phyloP scores from a whole-genome alignment of 2,329 filamentous ascomycete species.

The Nemania sp. region DNA sequence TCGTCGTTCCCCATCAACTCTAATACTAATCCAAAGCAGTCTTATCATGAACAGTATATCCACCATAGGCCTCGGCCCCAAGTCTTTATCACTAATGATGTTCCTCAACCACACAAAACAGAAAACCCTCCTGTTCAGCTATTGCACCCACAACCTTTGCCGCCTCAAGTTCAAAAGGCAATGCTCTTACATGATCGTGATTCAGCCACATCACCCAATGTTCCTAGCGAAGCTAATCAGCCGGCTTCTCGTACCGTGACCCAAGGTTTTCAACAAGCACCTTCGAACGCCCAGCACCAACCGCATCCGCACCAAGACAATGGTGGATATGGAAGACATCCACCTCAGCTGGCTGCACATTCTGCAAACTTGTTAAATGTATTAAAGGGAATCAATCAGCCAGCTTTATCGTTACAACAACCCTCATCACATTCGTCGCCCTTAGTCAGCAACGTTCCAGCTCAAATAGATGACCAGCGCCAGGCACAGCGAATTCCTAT shows the following conservation, averaged over 20 bases:
- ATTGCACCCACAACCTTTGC: constrained; percentile 63
- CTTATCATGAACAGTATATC: constrained; percentile 40
- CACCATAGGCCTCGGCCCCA: constrained; percentile 46
- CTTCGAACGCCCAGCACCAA: constrained; percentile 35
- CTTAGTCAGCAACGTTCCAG: constrained; percentile 20
- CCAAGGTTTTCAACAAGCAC: constrained; percentile 42
- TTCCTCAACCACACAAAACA: constrained; percentile 47
- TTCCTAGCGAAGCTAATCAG: constrained; percentile 39
- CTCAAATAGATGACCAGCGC: constrained; percentile 30
- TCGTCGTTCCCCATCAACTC: constrained; percentile 62
- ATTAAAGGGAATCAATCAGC: constrained; percentile 54
- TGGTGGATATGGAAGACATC: constrained; percentile 28
- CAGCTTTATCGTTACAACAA: constrained; percentile 36
- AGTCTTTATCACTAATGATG: constrained; percentile 44
- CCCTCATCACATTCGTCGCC: constrained; percentile 31
- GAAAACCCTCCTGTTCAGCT: constrained; percentile 51
- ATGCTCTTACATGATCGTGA: constrained; percentile 59
- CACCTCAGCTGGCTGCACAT: constrained; percentile 46
- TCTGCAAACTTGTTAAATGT: constrained; percentile 55
- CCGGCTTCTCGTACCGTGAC: constrained; percentile 31
- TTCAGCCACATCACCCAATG: constrained; percentile 53
- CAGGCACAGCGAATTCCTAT: constrained; percentile 35
- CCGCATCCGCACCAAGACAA: constrained; percentile 38
- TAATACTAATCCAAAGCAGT: constrained; percentile 37
- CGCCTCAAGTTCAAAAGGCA: constrained; percentile 67